A percentile compares a stretch with the other conserved stretches of the same genome.
Evolutionary conservation across 1,284 basidiomycete genomes (phyloP).

Genomic region (Amylostereum chailletii): DNA sequence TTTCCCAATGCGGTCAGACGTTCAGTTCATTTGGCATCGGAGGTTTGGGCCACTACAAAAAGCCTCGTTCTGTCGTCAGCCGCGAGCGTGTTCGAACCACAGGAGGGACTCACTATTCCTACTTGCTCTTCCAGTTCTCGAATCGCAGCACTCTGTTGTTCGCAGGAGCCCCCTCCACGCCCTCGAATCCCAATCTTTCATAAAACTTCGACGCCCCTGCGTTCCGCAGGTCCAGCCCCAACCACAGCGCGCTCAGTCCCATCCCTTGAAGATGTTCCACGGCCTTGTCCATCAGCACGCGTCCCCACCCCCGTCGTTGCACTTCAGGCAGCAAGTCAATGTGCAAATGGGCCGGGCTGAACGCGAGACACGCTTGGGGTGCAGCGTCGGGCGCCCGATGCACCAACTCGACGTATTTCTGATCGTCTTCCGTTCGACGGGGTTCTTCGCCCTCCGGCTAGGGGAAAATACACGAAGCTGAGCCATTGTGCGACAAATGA

Average conservation of each 20-base stretch:
- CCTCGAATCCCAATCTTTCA: slow-evolving; percentile 42
- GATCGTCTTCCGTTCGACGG: slow-evolving; percentile 35
- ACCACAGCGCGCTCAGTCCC: slow-evolving; percentile 45
- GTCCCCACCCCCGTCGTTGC: slow-evolving; percentile 57
- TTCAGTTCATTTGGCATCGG: no score
- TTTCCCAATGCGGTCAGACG: no score
- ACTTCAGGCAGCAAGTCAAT: slow-evolving; percentile 54
- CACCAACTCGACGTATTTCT: slow-evolving; percentile 38
- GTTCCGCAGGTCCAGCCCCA: slow-evolving; percentile 55
- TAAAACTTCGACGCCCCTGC: slow-evolving; percentile 50
- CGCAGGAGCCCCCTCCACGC: slow-evolving; percentile 37
- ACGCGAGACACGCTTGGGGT: slow-evolving; percentile 37
- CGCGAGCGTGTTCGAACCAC: no score
- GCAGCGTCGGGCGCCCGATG: slow-evolving; percentile 36
- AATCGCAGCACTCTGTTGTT: slow-evolving; percentile 41
- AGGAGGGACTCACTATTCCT: background rate
- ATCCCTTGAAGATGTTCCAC: slow-evolving; percentile 39
- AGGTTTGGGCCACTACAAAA: no score
- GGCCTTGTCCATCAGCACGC: slow-evolving; percentile 42
- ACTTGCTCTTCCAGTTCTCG: slow-evolving; percentile 23
- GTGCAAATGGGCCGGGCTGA: slow-evolving; percentile 59
- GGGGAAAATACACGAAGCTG: no score
- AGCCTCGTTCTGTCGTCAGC: background rate
- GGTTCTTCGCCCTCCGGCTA: slow-evolving; percentile 5
- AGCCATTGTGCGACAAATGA: no score